Conservation (phyloP, 2,329 filamentous ascomycete genomes). For the Calonectria naviculata region DNA sequence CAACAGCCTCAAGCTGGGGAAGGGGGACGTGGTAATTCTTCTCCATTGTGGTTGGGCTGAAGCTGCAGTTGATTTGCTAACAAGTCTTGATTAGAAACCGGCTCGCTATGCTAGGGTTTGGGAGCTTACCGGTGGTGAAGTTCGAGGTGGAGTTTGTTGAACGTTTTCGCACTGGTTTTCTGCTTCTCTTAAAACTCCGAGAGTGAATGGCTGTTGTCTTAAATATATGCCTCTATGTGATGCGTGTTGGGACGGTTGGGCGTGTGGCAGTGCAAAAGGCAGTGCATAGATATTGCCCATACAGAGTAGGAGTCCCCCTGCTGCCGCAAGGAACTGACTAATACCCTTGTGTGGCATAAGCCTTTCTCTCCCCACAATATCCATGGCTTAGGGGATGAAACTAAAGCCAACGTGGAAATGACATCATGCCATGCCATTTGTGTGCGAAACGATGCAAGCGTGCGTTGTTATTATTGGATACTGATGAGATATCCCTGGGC, state of each 20-base stretch:
- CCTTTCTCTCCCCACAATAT: not conserved
- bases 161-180: no score
- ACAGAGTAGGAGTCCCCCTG: not conserved
- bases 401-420: no score
- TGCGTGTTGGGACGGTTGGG: not conserved
- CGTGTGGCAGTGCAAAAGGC: constrained; percentile 1
- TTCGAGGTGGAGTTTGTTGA: no score
- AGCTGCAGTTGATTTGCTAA: not conserved
- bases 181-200: not conserved
- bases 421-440: not conserved
- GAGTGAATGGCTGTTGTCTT: not conserved
- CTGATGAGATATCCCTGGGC: not conserved
- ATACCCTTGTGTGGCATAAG: not conserved
- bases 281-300: not conserved
- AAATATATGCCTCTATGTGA: not conserved
- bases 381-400: not conserved
- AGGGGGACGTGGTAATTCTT: constrained; percentile 3
- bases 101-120: not conserved
- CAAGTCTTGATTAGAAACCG: not conserved
- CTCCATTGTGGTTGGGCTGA: not conserved
- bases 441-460: not conserved
- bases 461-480: not conserved
- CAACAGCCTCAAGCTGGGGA: not conserved
- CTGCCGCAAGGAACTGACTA: not conserved
- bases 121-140: not conserved